phyloP scores from a whole-genome alignment of 129 eudicot species.

The Tanacetum coccineum region DNA sequence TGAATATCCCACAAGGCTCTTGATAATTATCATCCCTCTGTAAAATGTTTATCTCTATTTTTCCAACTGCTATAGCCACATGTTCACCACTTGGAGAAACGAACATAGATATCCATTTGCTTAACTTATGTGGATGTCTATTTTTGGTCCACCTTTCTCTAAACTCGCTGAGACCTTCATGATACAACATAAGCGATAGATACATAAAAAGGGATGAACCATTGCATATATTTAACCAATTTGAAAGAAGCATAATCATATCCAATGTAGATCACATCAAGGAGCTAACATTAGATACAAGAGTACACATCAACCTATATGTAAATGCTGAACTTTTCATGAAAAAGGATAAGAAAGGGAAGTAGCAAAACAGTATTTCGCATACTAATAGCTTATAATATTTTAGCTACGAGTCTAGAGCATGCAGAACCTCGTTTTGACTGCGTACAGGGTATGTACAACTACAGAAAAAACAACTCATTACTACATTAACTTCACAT shows the following conservation, averaged over 20 bases:
- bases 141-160: slow-evolving; percentile 67
- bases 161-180: slow-evolving; percentile 63
- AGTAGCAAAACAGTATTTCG: background rate
- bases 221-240: background rate
- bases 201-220: slow-evolving; percentile 16
- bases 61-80: slow-evolving; percentile 77
- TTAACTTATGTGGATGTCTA: slow-evolving; percentile 52
- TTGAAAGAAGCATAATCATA: slow-evolving; percentile 14
- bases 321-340: background rate
- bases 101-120: slow-evolving; percentile 59
- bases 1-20: slow-evolving; percentile 68
- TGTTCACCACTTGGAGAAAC: slow-evolving; percentile 78
- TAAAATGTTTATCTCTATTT: slow-evolving; percentile 71
- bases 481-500: no score
- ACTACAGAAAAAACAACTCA: no score
- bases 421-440: background rate
- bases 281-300: slow-evolving; percentile 11
- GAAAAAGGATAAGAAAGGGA: background rate
- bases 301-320: background rate
- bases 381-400: background rate
- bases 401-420: background rate
- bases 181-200: slow-evolving; percentile 11
- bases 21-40: slow-evolving; percentile 69
- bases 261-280: slow-evolving; percentile 11
- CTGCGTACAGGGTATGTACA: no score